These are phyloP conservation scores for Colletotrichum tabaci DNA, from an alignment of 2,329 filamentous ascomycete species.

Conservation along the genomic window DNA sequence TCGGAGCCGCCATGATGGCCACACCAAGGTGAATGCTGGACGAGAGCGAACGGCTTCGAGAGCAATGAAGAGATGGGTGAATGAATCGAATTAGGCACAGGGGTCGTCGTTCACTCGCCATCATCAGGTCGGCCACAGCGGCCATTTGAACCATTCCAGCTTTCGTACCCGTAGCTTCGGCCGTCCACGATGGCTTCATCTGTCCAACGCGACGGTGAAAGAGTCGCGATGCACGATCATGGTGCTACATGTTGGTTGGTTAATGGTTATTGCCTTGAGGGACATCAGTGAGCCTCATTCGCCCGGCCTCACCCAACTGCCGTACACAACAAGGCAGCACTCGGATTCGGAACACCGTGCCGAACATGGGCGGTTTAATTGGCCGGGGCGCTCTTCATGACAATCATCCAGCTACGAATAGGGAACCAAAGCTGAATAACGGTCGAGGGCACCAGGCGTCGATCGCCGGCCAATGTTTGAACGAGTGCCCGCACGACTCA, in stretches of 20 bases:
- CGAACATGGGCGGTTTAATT: conserved; percentile 17
- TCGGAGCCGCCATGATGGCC: conserved; percentile 27
- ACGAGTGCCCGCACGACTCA: conserved; percentile 4
- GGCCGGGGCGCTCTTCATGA: conserved; percentile 1
- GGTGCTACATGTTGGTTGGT: conserved; percentile 12
- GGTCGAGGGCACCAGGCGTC: not conserved
- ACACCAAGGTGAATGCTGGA: conserved; percentile 29
- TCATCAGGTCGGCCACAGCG: not conserved
- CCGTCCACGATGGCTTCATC: not conserved
- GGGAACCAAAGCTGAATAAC: not conserved
- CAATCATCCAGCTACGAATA: conserved; percentile 14
- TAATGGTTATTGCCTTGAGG: not conserved
- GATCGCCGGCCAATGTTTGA: conserved; percentile 2
- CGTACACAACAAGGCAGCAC: conserved; percentile 1
- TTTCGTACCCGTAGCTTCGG: not conserved
- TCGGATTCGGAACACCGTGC: conserved; percentile 19
- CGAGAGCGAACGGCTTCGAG: not conserved
- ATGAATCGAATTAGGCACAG: too few species aligned
- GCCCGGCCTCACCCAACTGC: not conserved
- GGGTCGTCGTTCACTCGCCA: not conserved
- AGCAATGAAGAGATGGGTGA: not conserved
- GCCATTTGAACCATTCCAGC: conserved; percentile 23
- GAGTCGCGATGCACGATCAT: not conserved
- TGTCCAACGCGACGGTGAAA: conserved; percentile 18
- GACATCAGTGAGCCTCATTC: conserved; percentile 20